Evolutionary conservation across 306 rosid genomes (phyloP), one percentile per base, ranked within the genome.

Genomic region (Vigna trinervia): DNA sequence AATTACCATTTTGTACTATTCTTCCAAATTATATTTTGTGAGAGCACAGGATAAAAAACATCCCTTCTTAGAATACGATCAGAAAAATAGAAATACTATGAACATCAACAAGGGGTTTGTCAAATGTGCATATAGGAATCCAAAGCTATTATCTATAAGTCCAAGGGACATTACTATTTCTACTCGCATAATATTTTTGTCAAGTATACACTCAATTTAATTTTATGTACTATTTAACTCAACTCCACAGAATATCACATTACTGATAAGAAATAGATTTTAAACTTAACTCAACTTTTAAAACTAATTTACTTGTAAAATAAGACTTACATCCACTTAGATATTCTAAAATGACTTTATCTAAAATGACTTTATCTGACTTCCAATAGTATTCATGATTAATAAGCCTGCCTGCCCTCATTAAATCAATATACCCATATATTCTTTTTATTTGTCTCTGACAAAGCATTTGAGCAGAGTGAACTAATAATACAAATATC

Each of bases 91-190:
- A 66, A 23, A 41, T 11, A 19, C 71, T 75, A 17, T 13, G 23
- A 13, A 38, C 66, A 50, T 52, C 45, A 23, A 26, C 8, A 28
- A 8, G 22, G n/a, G 28, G 7, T 53, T 38, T 22, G 22, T 76
- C 71, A 11, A 15, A 66, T 65, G 45, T 53, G 67, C 30, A 6
- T 15, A n/a, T 52, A 36, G 43, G 51, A 77, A 53, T 47, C 11
- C 2, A 26, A 61, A 28, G 66, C 66, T 62, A 62, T 60, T 26
- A 78, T 51, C 38, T 12, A 38, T 22, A 36, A 28, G 57, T 67
- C 47, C 30, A 32, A 30, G 2, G 34, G 67, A 13, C 32, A 53
- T 43, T 17, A 11, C 59, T 12, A 9, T 28, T 57, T 52, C 20
- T 54, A 32, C 34, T 56, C 17, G n/a, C 4, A 54, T 54, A 20